Conservation (phyloP, 2,329 filamentous ascomycete species). For the Fusarium vanettenii region DNA sequence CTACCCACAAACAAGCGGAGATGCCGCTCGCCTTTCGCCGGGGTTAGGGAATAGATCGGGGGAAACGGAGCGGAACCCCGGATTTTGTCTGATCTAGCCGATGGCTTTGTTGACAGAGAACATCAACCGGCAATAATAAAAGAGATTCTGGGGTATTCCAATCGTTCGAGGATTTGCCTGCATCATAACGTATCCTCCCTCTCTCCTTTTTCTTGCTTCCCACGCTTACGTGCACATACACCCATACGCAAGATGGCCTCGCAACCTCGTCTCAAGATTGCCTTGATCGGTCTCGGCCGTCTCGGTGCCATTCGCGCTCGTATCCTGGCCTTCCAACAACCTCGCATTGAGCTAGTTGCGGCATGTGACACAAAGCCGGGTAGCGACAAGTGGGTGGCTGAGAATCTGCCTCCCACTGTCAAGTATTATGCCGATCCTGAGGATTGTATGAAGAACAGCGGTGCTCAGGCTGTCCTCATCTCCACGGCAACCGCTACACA, state of each 20-base stretch:
- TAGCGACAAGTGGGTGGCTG: conserved; percentile 46
- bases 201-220: neutral
- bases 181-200: neutral
- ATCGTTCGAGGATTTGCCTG: neutral
- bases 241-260: conserved; percentile 18
- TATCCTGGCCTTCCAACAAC: conserved; percentile 49
- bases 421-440: conserved; percentile 41
- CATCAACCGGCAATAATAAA: neutral
- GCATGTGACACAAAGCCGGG: conserved; percentile 49
- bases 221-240: neutral
- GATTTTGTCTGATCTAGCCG: neutral
- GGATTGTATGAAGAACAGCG: conserved; percentile 44
- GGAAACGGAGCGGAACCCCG: neutral
- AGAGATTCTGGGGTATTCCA: neutral
- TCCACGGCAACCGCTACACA: conserved; percentile 46
- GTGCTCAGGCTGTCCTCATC: conserved; percentile 45
- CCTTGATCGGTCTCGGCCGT: conserved; percentile 45
- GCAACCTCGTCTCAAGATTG: conserved; percentile 31
- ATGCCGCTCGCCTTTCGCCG: neutral
- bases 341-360: conserved; percentile 49
- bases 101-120: neutral
- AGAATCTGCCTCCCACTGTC: conserved; percentile 42
- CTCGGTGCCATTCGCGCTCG: conserved; percentile 46
- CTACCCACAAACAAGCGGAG: neutral
- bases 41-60: neutral